Conservation (phyloP, 805 yeast genomes). For the Pichia pseudocactophila region DNA sequence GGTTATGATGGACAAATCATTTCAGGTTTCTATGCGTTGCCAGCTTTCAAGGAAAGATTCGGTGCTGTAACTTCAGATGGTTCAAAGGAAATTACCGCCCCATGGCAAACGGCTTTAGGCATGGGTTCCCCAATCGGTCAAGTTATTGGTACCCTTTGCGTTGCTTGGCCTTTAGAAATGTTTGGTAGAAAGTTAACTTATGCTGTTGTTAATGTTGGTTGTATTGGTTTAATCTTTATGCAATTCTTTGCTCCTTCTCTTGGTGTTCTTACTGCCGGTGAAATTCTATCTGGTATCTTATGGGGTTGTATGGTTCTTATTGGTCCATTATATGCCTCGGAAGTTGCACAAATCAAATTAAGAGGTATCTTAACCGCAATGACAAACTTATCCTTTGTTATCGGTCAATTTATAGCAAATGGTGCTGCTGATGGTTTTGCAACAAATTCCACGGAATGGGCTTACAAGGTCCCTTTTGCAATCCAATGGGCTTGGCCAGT, state of each 20-base stretch:
- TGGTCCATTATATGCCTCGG: constrained; percentile 49
- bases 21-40: constrained; percentile 23
- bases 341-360: constrained; percentile 43
- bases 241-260: constrained; percentile 33
- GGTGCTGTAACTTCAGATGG: constrained; percentile 19
- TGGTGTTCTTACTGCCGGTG: constrained; percentile 33
- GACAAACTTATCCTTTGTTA: constrained; percentile 43
- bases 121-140: constrained; percentile 25
- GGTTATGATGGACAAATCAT: constrained; percentile 35
- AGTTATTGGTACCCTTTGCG: constrained; percentile 31
- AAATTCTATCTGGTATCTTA: constrained; percentile 36
- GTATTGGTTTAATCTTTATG: constrained; percentile 29
- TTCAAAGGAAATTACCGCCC: constrained; percentile 28
- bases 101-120: constrained; percentile 37
- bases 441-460: constrained; percentile 9
- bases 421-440: constrained; percentile 35
- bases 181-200: constrained; percentile 35
- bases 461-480: constrained; percentile 41
- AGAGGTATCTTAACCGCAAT: constrained; percentile 42
- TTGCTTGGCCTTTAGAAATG: constrained; percentile 33
- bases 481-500: constrained; percentile 56
- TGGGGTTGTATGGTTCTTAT: constrained; percentile 50
- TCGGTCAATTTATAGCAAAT: constrained; percentile 48
- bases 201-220: constrained; percentile 24
- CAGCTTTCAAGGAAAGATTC: constrained; percentile 9